Conservation (phyloP, 2,329 filamentous ascomycete genomes). For the Conoideocrella luteorostrata region DNA sequence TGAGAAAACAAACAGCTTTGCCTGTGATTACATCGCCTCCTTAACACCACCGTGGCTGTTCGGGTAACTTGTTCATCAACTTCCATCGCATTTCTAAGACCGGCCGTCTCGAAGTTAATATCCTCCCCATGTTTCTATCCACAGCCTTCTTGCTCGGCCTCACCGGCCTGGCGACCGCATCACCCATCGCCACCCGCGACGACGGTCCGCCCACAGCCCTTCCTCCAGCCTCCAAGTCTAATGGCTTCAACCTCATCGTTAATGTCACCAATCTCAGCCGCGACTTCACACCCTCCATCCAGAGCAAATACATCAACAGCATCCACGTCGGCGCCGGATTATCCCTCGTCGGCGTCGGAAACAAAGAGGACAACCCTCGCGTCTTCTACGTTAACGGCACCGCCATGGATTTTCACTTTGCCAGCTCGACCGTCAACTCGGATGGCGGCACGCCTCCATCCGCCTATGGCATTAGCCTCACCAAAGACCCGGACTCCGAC, state of each 20-base stretch:
- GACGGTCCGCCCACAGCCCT: constrained; percentile 11
- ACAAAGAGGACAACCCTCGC: constrained; percentile 15
- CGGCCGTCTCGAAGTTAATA: no score
- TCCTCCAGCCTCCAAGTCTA: constrained; percentile 10
- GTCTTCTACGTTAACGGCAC: constrained; percentile 47
- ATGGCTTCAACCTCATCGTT: constrained; percentile 35
- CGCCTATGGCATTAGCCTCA: constrained; percentile 16
- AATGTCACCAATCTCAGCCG: constrained; percentile 35
- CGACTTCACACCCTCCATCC: constrained; percentile 35
- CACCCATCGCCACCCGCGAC: constrained; percentile 12
- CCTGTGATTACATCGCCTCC: no score
- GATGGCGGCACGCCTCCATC: constrained; percentile 6
- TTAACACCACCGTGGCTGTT: no score
- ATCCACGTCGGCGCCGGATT: constrained; percentile 38
- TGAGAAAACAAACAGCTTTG: no score
- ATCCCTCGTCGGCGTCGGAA: constrained; percentile 30
- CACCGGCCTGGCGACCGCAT: constrained; percentile 18
- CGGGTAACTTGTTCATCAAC: no score
- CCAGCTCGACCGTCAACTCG: constrained; percentile 4
- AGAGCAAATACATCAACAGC: constrained; percentile 32
- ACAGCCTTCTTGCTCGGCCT: constrained; percentile 12
- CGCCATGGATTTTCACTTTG: constrained; percentile 22
- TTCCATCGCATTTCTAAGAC: no score
- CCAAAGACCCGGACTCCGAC: background rate
- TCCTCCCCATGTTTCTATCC: background rate